Evolutionary conservation across 805 yeast genomes (phyloP).

Genomic region (Lachancea sp.): DNA sequence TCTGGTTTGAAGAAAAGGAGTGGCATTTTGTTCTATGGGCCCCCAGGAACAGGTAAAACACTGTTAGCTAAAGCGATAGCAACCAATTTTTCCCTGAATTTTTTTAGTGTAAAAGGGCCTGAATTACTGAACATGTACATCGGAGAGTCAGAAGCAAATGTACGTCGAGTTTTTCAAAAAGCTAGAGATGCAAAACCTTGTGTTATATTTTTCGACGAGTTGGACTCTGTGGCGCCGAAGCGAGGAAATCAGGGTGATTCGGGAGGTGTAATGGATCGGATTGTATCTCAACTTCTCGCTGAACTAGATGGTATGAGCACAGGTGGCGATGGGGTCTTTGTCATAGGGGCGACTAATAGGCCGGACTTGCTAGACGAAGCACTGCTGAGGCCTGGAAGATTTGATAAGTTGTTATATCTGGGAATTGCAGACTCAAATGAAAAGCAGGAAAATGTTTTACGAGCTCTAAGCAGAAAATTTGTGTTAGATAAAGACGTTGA

Average conservation of each 20-base stretch:
- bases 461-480: constrained; percentile 85
- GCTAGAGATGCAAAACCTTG: constrained; percentile 98
- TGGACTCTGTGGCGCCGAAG: constrained; percentile 97
- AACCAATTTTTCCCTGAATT: constrained; percentile 86
- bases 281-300: constrained; percentile 89
- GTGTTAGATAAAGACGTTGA: constrained; percentile 54
- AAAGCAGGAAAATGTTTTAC: constrained; percentile 77
- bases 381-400: constrained; percentile 85
- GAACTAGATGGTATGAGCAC: constrained; percentile 94
- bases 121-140: constrained; percentile 95
- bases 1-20: constrained; percentile 89
- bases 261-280: constrained; percentile 98
- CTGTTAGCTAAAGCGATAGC: constrained; percentile 95
- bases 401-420: constrained; percentile 88
- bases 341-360: constrained; percentile 97
- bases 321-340: constrained; percentile 84
- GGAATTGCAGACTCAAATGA: constrained; percentile 90
- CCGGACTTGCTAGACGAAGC: constrained; percentile 96
- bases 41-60: constrained; percentile 98
- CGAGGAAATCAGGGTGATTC: constrained; percentile 98
- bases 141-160: constrained; percentile 98
- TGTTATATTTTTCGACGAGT: constrained; percentile 93
- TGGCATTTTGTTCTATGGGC: constrained; percentile 93
- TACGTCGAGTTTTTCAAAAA: constrained; percentile 83
- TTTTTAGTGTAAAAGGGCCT: constrained; percentile 96